Evolutionary conservation across 805 yeast species (phyloP), one percentile per base, ranked within the genome.

Genomic region (Clavispora asparagi): DNA sequence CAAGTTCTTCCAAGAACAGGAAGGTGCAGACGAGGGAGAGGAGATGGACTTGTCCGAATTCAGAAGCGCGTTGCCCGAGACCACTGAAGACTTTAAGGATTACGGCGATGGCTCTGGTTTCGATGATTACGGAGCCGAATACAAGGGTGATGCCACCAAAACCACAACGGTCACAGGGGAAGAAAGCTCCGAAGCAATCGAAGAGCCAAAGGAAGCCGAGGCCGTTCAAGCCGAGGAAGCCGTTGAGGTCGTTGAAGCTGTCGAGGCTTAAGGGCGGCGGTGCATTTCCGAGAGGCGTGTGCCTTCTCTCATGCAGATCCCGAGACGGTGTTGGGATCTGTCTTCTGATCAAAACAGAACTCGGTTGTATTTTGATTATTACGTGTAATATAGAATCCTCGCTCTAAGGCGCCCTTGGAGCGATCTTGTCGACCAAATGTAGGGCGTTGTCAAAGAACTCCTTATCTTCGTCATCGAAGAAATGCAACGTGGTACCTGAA

Each of bases 31-130:
- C 41, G 70, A 65, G 41, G 77, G 77, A 41, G 76, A 74, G 19
- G 78, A 70, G 50, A 73, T 76, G 67, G 87, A 83, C 60, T 76
- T 79, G 68, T 68, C 81, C 25, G 74, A 73, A 57, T 79, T 79
- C 66, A 77, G 78, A 61, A 70, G 72, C 51, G 75, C 72, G 26
- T 67, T 81, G 50, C 85, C 80, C 29, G 80, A 73, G 38, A 9
- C 25, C 8, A 78, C 69, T n/a, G 68, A 59, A 40, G 73, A 71
- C 43, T 76, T 82, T 53, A 83, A 79, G 61, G 91, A 84, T 65
- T 84, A 84, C 55, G 91, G 91, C 61, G 88, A 85, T 63, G 91
- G 57, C 7, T 47, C 49, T 19, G 48, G 41, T 47, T 51, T 49
- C 33, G 54, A 53, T 26, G 48, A 48, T 4, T 48, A 47, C 42